Evolutionary conservation across 1,139 yeast species (phyloP).

Genomic region (Yamadazyma dendronema): DNA sequence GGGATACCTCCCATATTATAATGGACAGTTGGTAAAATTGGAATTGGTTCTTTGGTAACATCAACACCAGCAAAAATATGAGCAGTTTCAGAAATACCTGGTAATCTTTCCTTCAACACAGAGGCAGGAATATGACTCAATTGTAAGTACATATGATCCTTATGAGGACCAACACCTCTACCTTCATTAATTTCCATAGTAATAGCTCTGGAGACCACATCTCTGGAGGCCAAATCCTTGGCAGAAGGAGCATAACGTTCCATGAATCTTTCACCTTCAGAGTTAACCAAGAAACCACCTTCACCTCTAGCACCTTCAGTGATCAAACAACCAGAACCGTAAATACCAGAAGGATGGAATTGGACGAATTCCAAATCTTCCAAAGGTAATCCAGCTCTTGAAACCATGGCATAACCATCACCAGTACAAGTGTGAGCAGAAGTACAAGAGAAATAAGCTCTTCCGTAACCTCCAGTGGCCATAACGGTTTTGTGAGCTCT

Average conservation of each 20-base stretch:
- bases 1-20: slow-evolving; percentile 99
- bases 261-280: slow-evolving; percentile 99
- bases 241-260: slow-evolving; percentile 99
- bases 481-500: slow-evolving; percentile 94
- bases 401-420: slow-evolving; percentile 97
- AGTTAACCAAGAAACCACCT: slow-evolving; percentile 95
- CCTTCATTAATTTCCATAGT: slow-evolving; percentile 98
- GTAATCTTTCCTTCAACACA: slow-evolving; percentile 91
- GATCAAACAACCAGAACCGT: slow-evolving; percentile 97
- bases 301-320: slow-evolving; percentile 99
- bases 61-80: slow-evolving; percentile 99
- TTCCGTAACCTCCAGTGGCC: slow-evolving; percentile 99
- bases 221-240: slow-evolving; percentile 97
- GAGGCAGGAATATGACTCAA: slow-evolving; percentile 90
- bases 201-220: slow-evolving; percentile 97
- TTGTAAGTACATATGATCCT: slow-evolving; percentile 95
- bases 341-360: slow-evolving; percentile 99
- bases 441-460: slow-evolving; percentile 98
- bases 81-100: slow-evolving; percentile 99
- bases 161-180: slow-evolving; percentile 96
- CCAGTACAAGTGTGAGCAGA: slow-evolving; percentile 99
- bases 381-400: slow-evolving; percentile 96
- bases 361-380: slow-evolving; percentile 98
- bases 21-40: slow-evolving; percentile 97
- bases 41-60: slow-evolving; percentile 98